Percentiles rank a stretch among this genome's conserved stretches.
Conservation (phyloP, 2,329 filamentous ascomycete species). For the Stemphylium beticola region DNA sequence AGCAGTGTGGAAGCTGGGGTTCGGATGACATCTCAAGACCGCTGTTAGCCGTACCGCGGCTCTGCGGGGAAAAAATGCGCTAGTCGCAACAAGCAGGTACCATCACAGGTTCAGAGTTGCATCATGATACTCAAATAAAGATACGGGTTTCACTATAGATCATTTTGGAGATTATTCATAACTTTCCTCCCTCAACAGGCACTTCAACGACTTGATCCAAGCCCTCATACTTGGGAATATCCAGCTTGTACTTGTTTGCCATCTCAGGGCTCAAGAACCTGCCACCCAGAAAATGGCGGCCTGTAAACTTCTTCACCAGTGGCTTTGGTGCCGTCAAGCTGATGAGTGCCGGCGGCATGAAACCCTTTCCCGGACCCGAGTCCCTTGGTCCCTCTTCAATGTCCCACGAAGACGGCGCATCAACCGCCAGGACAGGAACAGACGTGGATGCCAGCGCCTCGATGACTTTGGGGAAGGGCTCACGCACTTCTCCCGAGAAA, state of each 20-base stretch:
- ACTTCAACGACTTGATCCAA: constrained; percentile 90
- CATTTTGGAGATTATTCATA: not conserved
- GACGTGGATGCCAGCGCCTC: constrained; percentile 73
- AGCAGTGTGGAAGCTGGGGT: constrained; percentile 22
- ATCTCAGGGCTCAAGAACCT: constrained; percentile 81
- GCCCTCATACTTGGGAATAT: constrained; percentile 81
- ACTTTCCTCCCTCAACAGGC: constrained; percentile 32
- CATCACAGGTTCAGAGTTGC: not conserved
- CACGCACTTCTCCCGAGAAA: constrained; percentile 89
- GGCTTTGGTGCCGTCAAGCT: constrained; percentile 95
- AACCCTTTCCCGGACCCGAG: constrained; percentile 77
- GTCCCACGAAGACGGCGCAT: constrained; percentile 93
- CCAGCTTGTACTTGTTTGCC: constrained; percentile 83
- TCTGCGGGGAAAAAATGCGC: constrained; percentile 22
- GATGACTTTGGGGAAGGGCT: constrained; percentile 87
- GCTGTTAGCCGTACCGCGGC: constrained; percentile 34
- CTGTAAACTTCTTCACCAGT: constrained; percentile 80
- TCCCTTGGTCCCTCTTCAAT: constrained; percentile 84
- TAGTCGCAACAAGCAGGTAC: constrained; percentile 18
- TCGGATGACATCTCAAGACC: constrained; percentile 29
- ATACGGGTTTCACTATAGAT: not conserved
- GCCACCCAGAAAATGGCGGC: constrained; percentile 90
- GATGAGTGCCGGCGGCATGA: constrained; percentile 80
- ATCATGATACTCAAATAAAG: not conserved
- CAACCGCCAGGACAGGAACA: constrained; percentile 83